These are phyloP conservation scores for Umbelopsis sp. DNA, from an alignment of 371 early-diverging fungal genomes.

Conservation along the genomic window DNA sequence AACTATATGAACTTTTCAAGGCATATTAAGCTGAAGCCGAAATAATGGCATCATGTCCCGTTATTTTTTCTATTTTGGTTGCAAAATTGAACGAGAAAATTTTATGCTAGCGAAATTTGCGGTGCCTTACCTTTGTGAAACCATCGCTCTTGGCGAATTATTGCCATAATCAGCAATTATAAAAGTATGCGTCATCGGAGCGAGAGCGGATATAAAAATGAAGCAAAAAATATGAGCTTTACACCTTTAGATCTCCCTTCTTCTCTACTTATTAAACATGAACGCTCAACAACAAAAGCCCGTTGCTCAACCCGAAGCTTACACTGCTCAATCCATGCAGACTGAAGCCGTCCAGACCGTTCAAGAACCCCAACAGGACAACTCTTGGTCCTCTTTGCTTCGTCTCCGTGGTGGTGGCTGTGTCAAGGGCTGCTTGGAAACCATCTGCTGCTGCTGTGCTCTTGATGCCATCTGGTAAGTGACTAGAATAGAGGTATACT, in stretches of 20 bases:
- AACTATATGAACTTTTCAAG: too few species aligned
- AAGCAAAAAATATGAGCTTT: too few species aligned
- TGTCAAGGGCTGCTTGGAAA: conserved; percentile 33
- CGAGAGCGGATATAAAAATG: background rate
- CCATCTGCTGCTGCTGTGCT: conserved; percentile 37
- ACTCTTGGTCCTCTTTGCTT: conserved; percentile 18
- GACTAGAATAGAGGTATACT: too few species aligned
- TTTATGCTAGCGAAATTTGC: background rate
- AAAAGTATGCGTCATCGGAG: background rate
- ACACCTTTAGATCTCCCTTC: background rate
- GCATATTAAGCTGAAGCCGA: too few species aligned
- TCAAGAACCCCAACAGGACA: conserved; percentile 16
- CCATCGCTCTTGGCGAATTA: background rate
- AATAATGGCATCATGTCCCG: too few species aligned
- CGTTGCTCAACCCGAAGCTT: conserved; percentile 27
- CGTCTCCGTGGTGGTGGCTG: conserved; percentile 42
- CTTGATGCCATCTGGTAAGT: conserved; percentile 19
- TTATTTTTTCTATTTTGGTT: too few species aligned
- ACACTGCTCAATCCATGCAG: conserved; percentile 24
- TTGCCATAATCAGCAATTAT: background rate
- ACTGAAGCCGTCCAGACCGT: conserved; percentile 14
- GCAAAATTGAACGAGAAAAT: too few species aligned
- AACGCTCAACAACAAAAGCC: background rate
- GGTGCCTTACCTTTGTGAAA: background rate
- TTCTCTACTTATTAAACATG: conserved; percentile 19